Evolutionary conservation across 257 asterid genomes (phyloP).

Genomic region (Echium plantagineum): DNA sequence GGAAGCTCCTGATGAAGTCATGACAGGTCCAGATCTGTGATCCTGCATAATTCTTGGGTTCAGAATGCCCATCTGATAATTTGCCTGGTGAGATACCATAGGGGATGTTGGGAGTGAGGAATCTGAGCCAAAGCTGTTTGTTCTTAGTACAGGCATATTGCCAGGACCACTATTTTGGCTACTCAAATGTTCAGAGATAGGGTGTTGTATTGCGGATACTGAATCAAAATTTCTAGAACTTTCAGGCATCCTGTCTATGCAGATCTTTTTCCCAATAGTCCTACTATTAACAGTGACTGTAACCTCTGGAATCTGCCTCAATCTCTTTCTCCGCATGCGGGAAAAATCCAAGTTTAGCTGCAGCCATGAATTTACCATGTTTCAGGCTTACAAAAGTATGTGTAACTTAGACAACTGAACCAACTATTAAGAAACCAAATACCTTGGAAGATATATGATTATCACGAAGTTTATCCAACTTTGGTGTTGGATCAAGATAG

Average conservation of each 20-base stretch:
- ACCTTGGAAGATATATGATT: conserved; percentile 50
- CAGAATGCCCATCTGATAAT: conserved; percentile 42
- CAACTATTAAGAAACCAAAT: conserved; percentile 10
- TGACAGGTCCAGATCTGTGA: conserved; percentile 45
- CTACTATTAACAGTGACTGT: conserved; percentile 37
- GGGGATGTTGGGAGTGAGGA: conserved; percentile 47
- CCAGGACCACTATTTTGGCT: conserved; percentile 45
- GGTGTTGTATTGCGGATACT: conserved; percentile 44
- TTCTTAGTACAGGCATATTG: conserved; percentile 41
- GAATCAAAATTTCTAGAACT: conserved; percentile 52
- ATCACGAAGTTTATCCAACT: conserved; percentile 50
- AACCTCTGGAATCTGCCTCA: conserved; percentile 56
- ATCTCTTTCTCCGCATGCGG: conserved; percentile 63
- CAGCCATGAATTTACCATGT: conserved; percentile 12
- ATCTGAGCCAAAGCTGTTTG: conserved; percentile 62
- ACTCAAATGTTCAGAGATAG: conserved; percentile 41
- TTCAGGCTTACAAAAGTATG: conserved; percentile 5
- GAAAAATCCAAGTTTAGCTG: conserved; percentile 65
- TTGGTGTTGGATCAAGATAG: conserved; percentile 68
- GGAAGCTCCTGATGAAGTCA: conserved; percentile 50
- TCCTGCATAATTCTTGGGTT: conserved; percentile 73
- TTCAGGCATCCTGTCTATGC: conserved; percentile 57
- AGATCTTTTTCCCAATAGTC: conserved; percentile 47
- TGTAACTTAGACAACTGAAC: conserved; percentile 5
- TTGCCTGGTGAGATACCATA: conserved; percentile 43